phyloP scores from a whole-genome alignment of 1,139 yeast genomes.

The Debaryomycetaceae sp. region DNA sequence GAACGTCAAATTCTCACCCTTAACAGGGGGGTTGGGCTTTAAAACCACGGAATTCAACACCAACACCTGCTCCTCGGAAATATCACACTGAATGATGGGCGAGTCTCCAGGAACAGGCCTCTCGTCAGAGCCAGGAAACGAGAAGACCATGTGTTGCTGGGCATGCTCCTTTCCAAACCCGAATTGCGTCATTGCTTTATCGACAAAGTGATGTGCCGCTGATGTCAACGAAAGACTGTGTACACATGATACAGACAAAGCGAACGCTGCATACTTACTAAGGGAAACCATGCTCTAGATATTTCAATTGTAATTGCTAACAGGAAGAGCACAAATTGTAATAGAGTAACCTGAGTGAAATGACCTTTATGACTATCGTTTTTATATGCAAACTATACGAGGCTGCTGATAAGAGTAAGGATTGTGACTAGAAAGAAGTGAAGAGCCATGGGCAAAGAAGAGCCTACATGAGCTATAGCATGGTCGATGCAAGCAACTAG shows the following conservation, averaged over 20 bases:
- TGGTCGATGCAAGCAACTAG: constrained; percentile 4
- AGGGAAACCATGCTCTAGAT: constrained; percentile 24
- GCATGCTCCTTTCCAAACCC: not conserved
- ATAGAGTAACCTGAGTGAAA: not conserved
- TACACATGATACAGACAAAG: constrained; percentile 15
- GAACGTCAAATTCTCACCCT: constrained; percentile 78
- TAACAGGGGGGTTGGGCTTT: constrained; percentile 82
- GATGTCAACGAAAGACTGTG: constrained; percentile 23
- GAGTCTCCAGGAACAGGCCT: constrained; percentile 89
- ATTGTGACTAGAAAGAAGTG: not conserved
- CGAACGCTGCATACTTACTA: constrained; percentile 16
- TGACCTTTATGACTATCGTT: not conserved
- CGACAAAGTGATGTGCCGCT: constrained; percentile 2
- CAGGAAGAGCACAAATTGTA: not conserved
- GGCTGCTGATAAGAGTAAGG: not conserved
- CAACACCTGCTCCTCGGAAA: constrained; percentile 57
- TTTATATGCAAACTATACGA: not conserved
- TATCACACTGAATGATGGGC: constrained; percentile 77
- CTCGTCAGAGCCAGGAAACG: constrained; percentile 22
- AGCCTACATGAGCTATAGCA: not conserved
- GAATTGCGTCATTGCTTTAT: not conserved
- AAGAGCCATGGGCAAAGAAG: no score
- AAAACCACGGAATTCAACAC: constrained; percentile 57
- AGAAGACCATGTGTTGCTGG: constrained; percentile 1
- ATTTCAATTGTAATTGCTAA: no score